phyloP scores from a whole-genome alignment of 2,329 filamentous ascomycete species.

The Pestalotiopsis fici region DNA sequence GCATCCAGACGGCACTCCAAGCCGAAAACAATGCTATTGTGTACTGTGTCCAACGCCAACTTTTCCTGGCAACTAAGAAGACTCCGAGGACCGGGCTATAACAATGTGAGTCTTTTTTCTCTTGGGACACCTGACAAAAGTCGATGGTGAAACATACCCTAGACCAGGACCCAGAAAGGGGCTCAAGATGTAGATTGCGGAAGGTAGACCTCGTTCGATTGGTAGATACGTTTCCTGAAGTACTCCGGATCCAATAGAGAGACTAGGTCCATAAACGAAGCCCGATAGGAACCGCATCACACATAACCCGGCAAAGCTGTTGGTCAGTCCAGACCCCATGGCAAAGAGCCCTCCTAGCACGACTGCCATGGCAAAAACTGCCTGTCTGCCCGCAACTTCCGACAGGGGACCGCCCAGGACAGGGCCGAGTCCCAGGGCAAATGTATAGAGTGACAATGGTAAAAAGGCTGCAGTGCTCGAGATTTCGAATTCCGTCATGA shows the following conservation, averaged over 20 bases:
- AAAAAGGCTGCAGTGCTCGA: conserved; percentile 58
- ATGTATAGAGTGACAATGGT: conserved; percentile 59
- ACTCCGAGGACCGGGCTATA: conserved; percentile 45
- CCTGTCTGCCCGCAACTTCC: conserved; percentile 56
- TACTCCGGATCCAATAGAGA: conserved; percentile 51
- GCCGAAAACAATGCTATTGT: conserved; percentile 47
- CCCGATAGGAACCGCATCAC: conserved; percentile 59
- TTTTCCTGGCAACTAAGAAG: conserved; percentile 44
- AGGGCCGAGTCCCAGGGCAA: conserved; percentile 62
- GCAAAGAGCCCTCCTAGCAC: conserved; percentile 56
- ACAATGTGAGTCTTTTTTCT: not conserved
- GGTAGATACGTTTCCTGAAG: conserved; percentile 49
- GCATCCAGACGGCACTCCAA: conserved; percentile 33
- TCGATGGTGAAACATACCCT: conserved; percentile 36
- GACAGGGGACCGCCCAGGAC: conserved; percentile 59
- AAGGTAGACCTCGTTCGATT: conserved; percentile 41
- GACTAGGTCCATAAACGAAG: conserved; percentile 47
- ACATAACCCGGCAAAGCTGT: conserved; percentile 50
- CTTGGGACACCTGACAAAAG: no score
- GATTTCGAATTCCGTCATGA: conserved; percentile 56
- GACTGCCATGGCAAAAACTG: conserved; percentile 49
- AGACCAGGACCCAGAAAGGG: conserved; percentile 55
- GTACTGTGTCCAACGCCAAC: conserved; percentile 58
- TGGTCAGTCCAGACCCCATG: conserved; percentile 53
- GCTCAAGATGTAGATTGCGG: conserved; percentile 48